Conservation (phyloP, 495 filamentous ascomycete species). For the Astrocystis sublimbata region DNA sequence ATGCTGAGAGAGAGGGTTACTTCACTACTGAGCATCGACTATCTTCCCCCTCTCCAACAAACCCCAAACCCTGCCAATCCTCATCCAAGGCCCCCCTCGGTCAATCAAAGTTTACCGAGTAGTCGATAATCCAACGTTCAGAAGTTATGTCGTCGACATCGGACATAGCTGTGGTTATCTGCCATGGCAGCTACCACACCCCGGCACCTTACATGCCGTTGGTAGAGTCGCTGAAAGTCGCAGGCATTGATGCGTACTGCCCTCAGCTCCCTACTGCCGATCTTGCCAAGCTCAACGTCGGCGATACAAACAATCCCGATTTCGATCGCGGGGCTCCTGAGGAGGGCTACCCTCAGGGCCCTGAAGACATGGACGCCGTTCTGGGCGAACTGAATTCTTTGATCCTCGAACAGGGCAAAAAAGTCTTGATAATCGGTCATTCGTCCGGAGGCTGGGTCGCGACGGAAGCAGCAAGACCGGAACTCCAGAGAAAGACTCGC, state of each 20-base stretch:
- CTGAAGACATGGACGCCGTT: conserved; percentile 29
- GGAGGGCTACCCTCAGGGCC: conserved; percentile 32
- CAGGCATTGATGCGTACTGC: conserved; percentile 35
- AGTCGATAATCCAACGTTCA: no score
- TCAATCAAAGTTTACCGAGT: no score
- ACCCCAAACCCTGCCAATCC: no score
- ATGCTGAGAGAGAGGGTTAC: no score
- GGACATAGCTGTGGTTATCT: conserved; percentile 30
- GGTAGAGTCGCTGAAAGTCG: conserved; percentile 23
- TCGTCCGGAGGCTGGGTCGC: conserved; percentile 42
- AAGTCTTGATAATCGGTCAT: conserved; percentile 33
- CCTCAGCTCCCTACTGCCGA: conserved; percentile 40
- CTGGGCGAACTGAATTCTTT: conserved; percentile 24
- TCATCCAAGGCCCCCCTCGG: no score
- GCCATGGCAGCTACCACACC: conserved; percentile 41
- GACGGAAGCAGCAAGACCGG: conserved; percentile 32
- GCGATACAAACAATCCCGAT: conserved; percentile 31
- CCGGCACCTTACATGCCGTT: conserved; percentile 37
- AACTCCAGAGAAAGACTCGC: conserved; percentile 26
- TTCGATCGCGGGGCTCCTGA: conserved; percentile 33
- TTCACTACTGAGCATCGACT: no score
- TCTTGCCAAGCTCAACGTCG: conserved; percentile 34
- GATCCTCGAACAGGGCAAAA: conserved; percentile 26
- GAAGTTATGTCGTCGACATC: not conserved
- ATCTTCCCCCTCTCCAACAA: no score